Percentiles rank a stretch among this genome's conserved stretches.
phyloP scores from a whole-genome alignment of 345 rosid genomes.

The Eucalyptus tenuipes region DNA sequence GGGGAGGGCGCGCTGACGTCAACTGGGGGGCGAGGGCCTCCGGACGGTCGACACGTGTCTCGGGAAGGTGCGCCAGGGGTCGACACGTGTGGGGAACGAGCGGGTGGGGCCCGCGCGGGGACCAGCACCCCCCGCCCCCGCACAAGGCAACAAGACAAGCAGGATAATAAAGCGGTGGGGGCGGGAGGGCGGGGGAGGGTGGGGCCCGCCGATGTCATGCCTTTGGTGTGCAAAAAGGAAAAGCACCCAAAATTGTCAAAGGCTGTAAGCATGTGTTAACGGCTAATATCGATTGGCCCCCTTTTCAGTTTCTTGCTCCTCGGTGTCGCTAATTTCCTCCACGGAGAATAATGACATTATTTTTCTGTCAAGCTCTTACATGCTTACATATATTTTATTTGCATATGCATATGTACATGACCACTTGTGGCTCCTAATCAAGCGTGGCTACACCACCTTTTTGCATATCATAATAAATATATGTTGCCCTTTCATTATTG shows the following conservation, averaged over 20 bases:
- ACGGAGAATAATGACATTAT: not conserved
- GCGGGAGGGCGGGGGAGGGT: not conserved
- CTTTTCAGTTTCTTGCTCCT: not conserved
- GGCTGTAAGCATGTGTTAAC: not conserved
- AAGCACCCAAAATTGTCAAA: conserved; percentile 1
- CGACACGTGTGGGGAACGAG: conserved; percentile 10
- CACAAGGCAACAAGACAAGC: not conserved
- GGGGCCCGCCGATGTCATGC: conserved; percentile 31
- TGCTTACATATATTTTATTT: no score
- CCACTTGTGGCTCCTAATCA: not conserved
- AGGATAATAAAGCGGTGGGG: not conserved
- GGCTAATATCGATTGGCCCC: not conserved
- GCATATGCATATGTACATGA: not conserved
- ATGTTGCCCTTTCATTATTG: not conserved
- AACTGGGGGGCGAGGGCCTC: not conserved
- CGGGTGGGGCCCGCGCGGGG: conserved; percentile 28
- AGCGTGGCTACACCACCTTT: not conserved
- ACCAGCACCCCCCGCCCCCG: not conserved
- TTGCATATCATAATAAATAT: not conserved
- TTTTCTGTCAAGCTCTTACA: no score
- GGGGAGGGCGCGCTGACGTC: not conserved
- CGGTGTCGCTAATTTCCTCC: not conserved
- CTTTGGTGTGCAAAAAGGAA: conserved; percentile 30
- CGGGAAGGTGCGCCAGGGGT: not conserved
- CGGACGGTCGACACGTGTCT: conserved; percentile 17